phyloP scores from a whole-genome alignment of 192 early-diverging fungal species.

The Thamnidium elegans region DNA sequence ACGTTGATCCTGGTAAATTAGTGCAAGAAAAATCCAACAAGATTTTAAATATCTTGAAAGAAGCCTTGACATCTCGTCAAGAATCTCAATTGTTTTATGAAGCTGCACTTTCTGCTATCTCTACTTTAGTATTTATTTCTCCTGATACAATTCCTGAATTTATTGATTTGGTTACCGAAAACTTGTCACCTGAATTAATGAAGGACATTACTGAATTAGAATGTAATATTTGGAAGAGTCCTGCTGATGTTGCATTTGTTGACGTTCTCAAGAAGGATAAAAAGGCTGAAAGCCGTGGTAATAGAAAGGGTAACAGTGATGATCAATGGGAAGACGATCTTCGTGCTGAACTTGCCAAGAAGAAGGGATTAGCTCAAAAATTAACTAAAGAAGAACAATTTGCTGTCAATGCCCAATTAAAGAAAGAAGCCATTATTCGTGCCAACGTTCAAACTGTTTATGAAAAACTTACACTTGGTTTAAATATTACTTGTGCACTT shows the following conservation, averaged over 20 bases:
- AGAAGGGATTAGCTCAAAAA: constrained; percentile 54
- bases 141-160: constrained; percentile 53
- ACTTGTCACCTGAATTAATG: constrained; percentile 50
- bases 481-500: constrained; percentile 66
- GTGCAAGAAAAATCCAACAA: constrained; percentile 39
- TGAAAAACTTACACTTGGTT: constrained; percentile 51
- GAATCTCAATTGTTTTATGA: constrained; percentile 54
- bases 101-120: constrained; percentile 62
- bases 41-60: constrained; percentile 47
- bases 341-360: constrained; percentile 70
- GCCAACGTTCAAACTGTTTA: constrained; percentile 53
- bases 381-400: constrained; percentile 75
- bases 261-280: constrained; percentile 66
- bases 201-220: constrained; percentile 55
- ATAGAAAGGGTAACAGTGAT: constrained; percentile 57
- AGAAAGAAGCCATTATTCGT: constrained; percentile 73
- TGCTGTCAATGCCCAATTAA: constrained; percentile 65
- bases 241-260: constrained; percentile 63
- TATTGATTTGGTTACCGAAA: constrained; percentile 43
- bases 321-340: constrained; percentile 80
- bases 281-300: constrained; percentile 38
- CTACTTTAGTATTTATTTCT: constrained; percentile 59
- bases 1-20: constrained; percentile 67
- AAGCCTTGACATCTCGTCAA: constrained; percentile 35
- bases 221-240: constrained; percentile 67